Evolutionary conservation across 2,329 filamentous ascomycete genomes (phyloP).

Genomic region (Malbranchea zuffiana): DNA sequence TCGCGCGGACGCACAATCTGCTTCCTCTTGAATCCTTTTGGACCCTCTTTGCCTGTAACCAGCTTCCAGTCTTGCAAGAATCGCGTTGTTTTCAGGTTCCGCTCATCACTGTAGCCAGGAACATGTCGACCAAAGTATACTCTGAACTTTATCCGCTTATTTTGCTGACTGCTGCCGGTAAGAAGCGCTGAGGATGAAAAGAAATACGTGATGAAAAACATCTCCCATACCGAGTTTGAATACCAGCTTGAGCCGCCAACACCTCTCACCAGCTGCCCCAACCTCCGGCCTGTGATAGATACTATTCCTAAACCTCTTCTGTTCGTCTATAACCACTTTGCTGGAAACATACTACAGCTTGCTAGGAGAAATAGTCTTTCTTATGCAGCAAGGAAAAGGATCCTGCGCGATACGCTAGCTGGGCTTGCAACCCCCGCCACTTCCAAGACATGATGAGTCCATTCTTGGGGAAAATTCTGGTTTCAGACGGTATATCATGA

Average conservation of each 20-base stretch:
- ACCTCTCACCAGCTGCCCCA: slow-evolving; percentile 5
- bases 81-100: slow-evolving; percentile 2
- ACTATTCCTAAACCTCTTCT: slow-evolving; percentile 9
- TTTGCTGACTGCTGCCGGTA: background rate
- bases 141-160: background rate
- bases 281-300: slow-evolving; percentile 11
- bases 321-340: slow-evolving; percentile 11
- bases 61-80: background rate
- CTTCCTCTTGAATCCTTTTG: background rate
- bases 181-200: slow-evolving; percentile 5
- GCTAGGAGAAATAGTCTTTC: slow-evolving; percentile 1
- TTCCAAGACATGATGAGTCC: no score
- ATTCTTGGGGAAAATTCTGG: no score
- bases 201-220: slow-evolving; percentile 10
- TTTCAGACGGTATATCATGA: no score
- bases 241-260: slow-evolving; percentile 11
- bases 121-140: slow-evolving; percentile 8
- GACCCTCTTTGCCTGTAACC: background rate
- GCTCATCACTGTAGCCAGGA: slow-evolving; percentile 1
- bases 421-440: slow-evolving; percentile 10
- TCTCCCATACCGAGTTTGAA: slow-evolving; percentile 12
- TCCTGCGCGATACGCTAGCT: slow-evolving; percentile 7
- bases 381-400: slow-evolving; percentile 2
- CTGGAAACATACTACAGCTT: slow-evolving; percentile 3
- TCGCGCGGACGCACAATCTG: background rate